Percentiles rank a stretch among this genome's conserved stretches.
Conservation (phyloP, 169 alveolate genomes). For the Toxoplasma gondii region DNA sequence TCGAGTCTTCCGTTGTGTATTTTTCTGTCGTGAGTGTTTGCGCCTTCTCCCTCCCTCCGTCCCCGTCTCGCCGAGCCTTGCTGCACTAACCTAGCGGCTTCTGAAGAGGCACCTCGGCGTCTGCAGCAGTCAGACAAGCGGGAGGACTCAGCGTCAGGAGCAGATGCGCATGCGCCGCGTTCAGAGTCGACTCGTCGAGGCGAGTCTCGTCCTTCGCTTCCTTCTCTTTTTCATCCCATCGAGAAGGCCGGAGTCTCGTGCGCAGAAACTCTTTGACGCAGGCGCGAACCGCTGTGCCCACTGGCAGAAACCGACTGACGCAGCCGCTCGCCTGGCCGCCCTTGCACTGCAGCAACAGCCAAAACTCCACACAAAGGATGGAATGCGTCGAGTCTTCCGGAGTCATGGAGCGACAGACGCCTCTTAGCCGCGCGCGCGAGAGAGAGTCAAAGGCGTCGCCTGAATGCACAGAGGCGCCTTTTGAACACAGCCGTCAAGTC, state of each 20-base stretch:
- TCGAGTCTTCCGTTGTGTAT: too few species aligned
- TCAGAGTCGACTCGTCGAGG: slow-evolving; percentile 34
- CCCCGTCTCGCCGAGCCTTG: background rate
- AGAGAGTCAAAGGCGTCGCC: background rate
- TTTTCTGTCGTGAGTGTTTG: too few species aligned
- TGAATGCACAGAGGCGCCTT: background rate
- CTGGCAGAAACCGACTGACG: slow-evolving; percentile 44
- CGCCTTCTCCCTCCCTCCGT: too few species aligned
- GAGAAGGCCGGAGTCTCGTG: background rate
- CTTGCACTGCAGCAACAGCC: slow-evolving; percentile 4
- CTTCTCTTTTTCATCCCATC: background rate
- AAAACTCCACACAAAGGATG: background rate
- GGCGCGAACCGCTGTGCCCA: slow-evolving; percentile 46
- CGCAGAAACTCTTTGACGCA: background rate
- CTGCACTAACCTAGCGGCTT: slow-evolving; percentile 41
- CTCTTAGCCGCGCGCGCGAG: background rate
- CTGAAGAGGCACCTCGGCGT: slow-evolving; percentile 34
- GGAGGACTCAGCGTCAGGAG: slow-evolving; percentile 25
- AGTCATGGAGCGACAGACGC: background rate
- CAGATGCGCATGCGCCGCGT: slow-evolving; percentile 48
- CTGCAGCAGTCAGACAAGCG: slow-evolving; percentile 10
- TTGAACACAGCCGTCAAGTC: too few species aligned
- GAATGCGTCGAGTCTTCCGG: background rate
- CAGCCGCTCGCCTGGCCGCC: slow-evolving; percentile 65
- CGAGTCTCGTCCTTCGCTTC: background rate